These are phyloP conservation scores for Hypoxylon lenormandii DNA, from an alignment of 495 filamentous ascomycete genomes.

Conservation along the genomic window DNA sequence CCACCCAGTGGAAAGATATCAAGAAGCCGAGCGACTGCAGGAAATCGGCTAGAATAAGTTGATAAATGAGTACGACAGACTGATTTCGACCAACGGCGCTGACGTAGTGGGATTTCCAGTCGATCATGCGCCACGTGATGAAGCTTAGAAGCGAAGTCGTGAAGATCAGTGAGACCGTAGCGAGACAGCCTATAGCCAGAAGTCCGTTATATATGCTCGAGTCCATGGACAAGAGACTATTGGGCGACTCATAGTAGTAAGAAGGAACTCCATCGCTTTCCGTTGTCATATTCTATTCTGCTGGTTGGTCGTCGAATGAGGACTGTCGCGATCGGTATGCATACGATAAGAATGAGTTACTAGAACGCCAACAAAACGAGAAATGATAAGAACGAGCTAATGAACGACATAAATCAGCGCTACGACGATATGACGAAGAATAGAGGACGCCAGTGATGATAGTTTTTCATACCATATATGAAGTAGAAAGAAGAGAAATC, in stretches of 20 bases:
- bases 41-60: conserved; percentile 72
- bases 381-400: background rate
- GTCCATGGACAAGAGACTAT: conserved; percentile 34
- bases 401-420: background rate
- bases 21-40: conserved; percentile 70
- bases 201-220: conserved; percentile 40
- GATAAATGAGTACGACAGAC: conserved; percentile 73
- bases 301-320: background rate
- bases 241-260: conserved; percentile 26
- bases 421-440: conserved; percentile 5
- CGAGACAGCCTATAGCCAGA: conserved; percentile 61
- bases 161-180: conserved; percentile 61
- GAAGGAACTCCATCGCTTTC: conserved; percentile 24
- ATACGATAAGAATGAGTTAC: background rate
- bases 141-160: conserved; percentile 59
- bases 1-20: conserved; percentile 69
- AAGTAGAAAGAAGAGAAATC: background rate
- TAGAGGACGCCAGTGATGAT: background rate
- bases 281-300: conserved; percentile 23
- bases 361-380: background rate
- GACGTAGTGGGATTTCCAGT: conserved; percentile 62
- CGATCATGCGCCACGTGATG: conserved; percentile 66
- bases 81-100: conserved; percentile 68
- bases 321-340: background rate
- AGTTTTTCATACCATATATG: conserved; percentile 2